A percentile compares a stretch with the other conserved stretches of the same genome.
Conservation (phyloP, 345 rosid genomes). For the Lenwebbia sp. region DNA sequence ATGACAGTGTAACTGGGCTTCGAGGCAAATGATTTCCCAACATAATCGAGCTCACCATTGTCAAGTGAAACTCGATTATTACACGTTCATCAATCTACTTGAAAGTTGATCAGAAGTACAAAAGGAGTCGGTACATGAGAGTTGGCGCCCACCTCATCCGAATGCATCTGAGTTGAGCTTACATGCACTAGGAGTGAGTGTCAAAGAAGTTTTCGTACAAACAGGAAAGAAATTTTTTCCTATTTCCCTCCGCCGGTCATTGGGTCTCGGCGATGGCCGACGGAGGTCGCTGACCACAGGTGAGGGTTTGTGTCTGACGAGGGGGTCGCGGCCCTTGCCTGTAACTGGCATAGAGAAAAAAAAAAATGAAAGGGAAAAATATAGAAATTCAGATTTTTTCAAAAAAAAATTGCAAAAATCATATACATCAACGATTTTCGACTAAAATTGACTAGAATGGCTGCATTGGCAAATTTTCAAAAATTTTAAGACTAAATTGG, state of each 20-base stretch:
- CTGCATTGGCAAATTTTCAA: accelerated
- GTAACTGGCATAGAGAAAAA: neutral
- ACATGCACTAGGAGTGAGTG: neutral
- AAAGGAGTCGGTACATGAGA: neutral
- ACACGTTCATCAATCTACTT: neutral
- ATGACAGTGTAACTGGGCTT: neutral
- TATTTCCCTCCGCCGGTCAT: no score
- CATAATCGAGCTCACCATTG: no score
- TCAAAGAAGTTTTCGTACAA: neutral
- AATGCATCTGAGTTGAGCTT: neutral
- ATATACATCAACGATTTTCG: accelerated
- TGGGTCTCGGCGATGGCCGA: no score
- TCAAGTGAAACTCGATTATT: neutral
- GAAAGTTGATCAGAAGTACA: neutral
- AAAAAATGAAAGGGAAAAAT: neutral
- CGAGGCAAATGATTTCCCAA: no score
- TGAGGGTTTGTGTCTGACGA: no score
- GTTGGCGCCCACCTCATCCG: neutral
- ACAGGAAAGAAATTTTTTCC: no score
- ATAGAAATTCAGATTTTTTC: neutral
- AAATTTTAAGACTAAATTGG: neutral
- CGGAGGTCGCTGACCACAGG: no score
- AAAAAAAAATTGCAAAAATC: neutral
- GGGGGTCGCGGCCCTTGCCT: no score
- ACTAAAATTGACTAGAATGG: accelerated